These are phyloP conservation scores for Vigna reflexopilosa DNA, from an alignment of 306 rosid species.

Conservation along the genomic window DNA sequence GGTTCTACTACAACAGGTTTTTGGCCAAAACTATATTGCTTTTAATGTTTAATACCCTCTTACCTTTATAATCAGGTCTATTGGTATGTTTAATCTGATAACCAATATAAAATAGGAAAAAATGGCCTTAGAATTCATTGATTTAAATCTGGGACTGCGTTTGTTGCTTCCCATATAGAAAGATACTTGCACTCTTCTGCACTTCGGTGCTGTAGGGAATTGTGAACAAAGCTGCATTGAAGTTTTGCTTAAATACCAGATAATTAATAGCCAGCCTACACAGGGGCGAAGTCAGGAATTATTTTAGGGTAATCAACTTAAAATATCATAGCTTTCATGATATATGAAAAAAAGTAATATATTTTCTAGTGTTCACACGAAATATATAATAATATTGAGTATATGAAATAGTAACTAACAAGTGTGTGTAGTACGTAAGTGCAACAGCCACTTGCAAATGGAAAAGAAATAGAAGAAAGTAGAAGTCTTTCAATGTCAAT, in stretches of 20 bases:
- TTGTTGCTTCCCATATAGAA: slow-evolving; percentile 3
- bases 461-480: too few relatives aligned
- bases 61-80: slow-evolving; percentile 29
- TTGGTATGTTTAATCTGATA: slow-evolving; percentile 24
- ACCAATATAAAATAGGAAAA: slow-evolving; percentile 9
- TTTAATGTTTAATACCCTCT: background rate
- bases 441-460: too few relatives aligned
- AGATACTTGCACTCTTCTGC: slow-evolving; percentile 18
- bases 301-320: too few relatives aligned
- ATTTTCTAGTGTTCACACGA: too few relatives aligned
- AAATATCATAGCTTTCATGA: too few relatives aligned
- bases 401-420: too few relatives aligned
- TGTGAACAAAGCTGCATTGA: background rate
- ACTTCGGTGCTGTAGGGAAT: slow-evolving; percentile 17
- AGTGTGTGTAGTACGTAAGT: too few relatives aligned
- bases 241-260: slow-evolving; percentile 3
- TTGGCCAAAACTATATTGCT: slow-evolving; percentile 27
- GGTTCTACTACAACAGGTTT: slow-evolving; percentile 96
- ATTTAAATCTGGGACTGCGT: slow-evolving; percentile 9
- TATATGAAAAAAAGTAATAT: too few relatives aligned
- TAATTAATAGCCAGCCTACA: background rate
- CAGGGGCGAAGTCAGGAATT: too few relatives aligned
- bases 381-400: too few relatives aligned
- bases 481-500: too few relatives aligned
- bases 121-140: slow-evolving; percentile 7